These are phyloP conservation scores for Parafenestella ontariensis DNA, from an alignment of 2,329 filamentous ascomycete species.

Conservation along the genomic window DNA sequence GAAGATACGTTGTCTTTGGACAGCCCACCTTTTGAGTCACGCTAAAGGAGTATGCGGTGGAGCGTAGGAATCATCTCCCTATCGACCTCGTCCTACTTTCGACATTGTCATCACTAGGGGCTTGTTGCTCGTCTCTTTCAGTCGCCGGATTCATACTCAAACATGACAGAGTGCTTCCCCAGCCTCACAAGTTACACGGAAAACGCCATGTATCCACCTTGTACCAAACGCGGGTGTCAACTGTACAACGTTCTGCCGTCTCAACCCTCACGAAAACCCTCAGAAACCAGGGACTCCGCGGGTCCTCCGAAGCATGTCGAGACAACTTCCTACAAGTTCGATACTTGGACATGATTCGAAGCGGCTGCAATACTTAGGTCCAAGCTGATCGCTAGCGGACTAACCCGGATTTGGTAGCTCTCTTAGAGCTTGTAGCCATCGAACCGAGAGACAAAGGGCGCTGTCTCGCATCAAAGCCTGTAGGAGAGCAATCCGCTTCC, in stretches of 20 bases:
- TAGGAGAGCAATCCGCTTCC: too few relatives aligned
- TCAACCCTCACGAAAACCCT: constrained; percentile 14
- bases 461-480: too few relatives aligned
- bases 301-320: not conserved
- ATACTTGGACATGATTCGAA: too few relatives aligned
- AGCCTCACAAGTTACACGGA: constrained; percentile 13
- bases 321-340: too few relatives aligned
- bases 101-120: not conserved
- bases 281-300: not conserved
- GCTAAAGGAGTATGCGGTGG: not conserved
- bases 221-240: constrained; percentile 7
- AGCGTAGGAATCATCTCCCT: not conserved
- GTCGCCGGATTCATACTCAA: not conserved
- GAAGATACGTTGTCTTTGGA: not conserved
- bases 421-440: too few relatives aligned
- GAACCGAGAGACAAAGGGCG: too few relatives aligned
- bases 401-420: too few relatives aligned
- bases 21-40: not conserved
- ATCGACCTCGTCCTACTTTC: not conserved
- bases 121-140: not conserved
- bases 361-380: too few relatives aligned
- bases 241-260: constrained; percentile 17
- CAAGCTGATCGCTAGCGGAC: too few relatives aligned
- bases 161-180: not conserved
- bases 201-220: constrained; percentile 19